These are phyloP conservation scores for Talaromyces sp. DNA, from an alignment of 2,329 filamentous ascomycete species.

Conservation along the genomic window DNA sequence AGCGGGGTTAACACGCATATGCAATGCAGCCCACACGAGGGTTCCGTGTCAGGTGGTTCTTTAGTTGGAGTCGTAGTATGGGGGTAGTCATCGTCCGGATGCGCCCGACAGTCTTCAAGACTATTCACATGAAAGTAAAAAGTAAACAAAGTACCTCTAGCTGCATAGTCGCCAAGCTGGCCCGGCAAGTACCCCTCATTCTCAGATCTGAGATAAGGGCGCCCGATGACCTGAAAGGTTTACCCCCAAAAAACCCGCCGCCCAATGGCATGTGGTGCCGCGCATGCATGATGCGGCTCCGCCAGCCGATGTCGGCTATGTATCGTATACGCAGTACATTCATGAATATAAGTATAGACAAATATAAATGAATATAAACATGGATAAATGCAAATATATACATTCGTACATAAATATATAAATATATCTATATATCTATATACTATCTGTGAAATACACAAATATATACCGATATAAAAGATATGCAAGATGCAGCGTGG, in stretches of 20 bases:
- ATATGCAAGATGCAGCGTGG: background rate
- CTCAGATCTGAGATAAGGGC: background rate
- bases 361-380: background rate
- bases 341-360: background rate
- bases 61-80: background rate
- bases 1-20: background rate
- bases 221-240: background rate
- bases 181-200: background rate
- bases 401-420: no score
- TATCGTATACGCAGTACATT: background rate
- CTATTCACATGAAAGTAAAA: background rate
- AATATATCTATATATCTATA: background rate
- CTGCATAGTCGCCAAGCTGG: background rate
- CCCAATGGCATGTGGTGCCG: background rate
- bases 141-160: background rate
- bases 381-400: background rate
- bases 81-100: background rate
- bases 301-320: slow-evolving; percentile 10
- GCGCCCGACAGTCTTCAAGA: background rate
- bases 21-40: background rate
- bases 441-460: background rate
- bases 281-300: slow-evolving; percentile 7
- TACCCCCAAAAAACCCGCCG: slow-evolving; percentile 6
- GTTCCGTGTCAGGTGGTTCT: background rate
- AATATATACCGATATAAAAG: no score